phyloP scores from a whole-genome alignment of 805 yeast species.

The Candida silvicultrix region DNA sequence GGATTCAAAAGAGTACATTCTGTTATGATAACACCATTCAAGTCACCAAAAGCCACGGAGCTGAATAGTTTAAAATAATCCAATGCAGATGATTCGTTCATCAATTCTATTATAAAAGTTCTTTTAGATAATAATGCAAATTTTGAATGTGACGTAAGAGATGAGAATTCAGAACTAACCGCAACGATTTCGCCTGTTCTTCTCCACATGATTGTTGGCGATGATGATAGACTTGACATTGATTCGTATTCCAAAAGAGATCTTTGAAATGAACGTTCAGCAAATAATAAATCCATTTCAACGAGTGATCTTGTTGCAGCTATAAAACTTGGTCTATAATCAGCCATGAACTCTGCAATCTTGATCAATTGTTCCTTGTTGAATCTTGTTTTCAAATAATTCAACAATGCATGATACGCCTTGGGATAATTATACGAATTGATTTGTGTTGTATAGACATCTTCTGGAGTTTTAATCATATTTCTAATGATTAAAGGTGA shows the following conservation, averaged over 20 bases:
- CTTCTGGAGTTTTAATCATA: conserved; percentile 60
- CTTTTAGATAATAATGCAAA: conserved; percentile 52
- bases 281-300: conserved; percentile 63
- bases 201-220: conserved; percentile 83
- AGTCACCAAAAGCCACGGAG: conserved; percentile 41
- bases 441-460: conserved; percentile 73
- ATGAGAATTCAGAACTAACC: conserved; percentile 66
- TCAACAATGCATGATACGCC: conserved; percentile 81
- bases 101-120: conserved; percentile 68
- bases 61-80: conserved; percentile 70
- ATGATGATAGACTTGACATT: conserved; percentile 46
- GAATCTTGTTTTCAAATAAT: conserved; percentile 71
- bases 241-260: conserved; percentile 51
- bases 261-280: conserved; percentile 52
- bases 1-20: conserved; percentile 33
- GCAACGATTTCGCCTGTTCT: conserved; percentile 82
- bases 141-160: conserved; percentile 58
- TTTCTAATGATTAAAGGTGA: conserved; percentile 54
- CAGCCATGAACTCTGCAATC: conserved; percentile 37
- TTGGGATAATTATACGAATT: conserved; percentile 87
- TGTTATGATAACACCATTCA: conserved; percentile 32
- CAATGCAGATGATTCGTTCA: conserved; percentile 74
- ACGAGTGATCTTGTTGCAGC: conserved; percentile 68
- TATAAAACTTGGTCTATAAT: conserved; percentile 68
- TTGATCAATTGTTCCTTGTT: conserved; percentile 63